Percentiles rank a stretch among this genome's conserved stretches.
phyloP scores from a whole-genome alignment of 306 rosid genomes.

The Castanospermum australe region DNA sequence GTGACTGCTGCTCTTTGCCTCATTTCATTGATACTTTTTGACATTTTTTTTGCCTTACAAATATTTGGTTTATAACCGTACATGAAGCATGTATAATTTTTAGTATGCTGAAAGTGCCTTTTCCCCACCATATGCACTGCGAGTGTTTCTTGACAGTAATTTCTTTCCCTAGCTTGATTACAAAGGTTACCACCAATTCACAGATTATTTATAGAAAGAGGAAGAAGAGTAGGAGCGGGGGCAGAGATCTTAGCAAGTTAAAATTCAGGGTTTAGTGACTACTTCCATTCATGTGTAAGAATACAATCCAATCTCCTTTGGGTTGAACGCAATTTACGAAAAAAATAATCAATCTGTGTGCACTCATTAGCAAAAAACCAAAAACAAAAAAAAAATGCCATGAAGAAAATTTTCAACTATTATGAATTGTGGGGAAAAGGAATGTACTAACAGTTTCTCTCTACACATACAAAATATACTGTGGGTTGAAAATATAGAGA shows the following conservation, averaged over 20 bases:
- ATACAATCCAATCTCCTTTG: neutral
- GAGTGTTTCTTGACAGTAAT: neutral
- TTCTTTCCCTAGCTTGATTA: neutral
- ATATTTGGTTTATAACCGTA: neutral
- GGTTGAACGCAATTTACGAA: constrained; percentile 24
- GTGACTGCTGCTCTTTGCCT: neutral
- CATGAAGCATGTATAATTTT: neutral
- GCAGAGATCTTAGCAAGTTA: neutral
- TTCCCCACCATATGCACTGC: neutral
- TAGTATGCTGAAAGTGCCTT: neutral
- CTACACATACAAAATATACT: constrained; percentile 25
- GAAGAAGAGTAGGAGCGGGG: too few relatives aligned
- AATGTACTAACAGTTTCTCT: constrained; percentile 10
- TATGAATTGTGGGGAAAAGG: constrained; percentile 26
- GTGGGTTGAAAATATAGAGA: constrained; percentile 12
- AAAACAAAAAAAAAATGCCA: neutral
- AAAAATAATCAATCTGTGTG: constrained; percentile 1
- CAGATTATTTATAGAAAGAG: neutral
- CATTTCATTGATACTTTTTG: neutral
- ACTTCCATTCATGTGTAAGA: neutral
- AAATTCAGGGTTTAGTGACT: neutral
- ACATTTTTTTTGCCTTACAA: neutral
- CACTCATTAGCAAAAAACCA: constrained; percentile 8
- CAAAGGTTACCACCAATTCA: neutral
- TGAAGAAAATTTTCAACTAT: constrained; percentile 13